These are phyloP conservation scores for Phlyctochytrium bullatum DNA, from an alignment of 192 early-diverging fungal genomes.

Conservation along the genomic window DNA sequence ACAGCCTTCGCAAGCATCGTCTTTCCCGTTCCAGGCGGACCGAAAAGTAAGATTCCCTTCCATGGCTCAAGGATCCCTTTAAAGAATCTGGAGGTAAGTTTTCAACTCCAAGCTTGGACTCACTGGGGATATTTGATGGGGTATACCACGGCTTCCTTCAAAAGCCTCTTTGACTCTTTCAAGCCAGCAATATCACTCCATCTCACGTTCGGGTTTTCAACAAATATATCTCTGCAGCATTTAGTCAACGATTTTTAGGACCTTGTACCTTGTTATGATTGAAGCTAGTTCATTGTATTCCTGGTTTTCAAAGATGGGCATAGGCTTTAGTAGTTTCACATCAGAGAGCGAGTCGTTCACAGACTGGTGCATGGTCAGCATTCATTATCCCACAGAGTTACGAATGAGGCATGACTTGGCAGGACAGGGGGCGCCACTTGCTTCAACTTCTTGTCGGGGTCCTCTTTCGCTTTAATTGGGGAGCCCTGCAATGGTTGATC, in stretches of 20 bases:
- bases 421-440: no score
- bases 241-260: neutral
- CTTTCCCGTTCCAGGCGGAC: constrained; percentile 57
- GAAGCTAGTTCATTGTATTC: constrained; percentile 51
- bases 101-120: neutral
- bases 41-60: constrained; percentile 57
- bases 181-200: constrained; percentile 55
- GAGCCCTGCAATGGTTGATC: no score
- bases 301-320: constrained; percentile 43
- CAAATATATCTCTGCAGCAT: constrained; percentile 44
- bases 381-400: no score
- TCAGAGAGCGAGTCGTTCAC: constrained; percentile 6
- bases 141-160: constrained; percentile 54
- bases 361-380: no score
- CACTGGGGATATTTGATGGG: constrained; percentile 49
- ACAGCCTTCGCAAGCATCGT: constrained; percentile 60
- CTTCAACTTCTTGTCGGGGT: no score
- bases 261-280: constrained; percentile 38
- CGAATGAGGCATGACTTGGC: no score
- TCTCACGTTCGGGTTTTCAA: constrained; percentile 47
- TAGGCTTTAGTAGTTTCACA: constrained; percentile 41
- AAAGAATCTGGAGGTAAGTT: constrained; percentile 28
- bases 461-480: no score
- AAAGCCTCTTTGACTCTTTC: constrained; percentile 41
- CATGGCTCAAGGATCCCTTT: constrained; percentile 52